Evolutionary conservation across 192 early-diverging fungal species (phyloP).

Genomic region (Gaertneriomyces sp.): DNA sequence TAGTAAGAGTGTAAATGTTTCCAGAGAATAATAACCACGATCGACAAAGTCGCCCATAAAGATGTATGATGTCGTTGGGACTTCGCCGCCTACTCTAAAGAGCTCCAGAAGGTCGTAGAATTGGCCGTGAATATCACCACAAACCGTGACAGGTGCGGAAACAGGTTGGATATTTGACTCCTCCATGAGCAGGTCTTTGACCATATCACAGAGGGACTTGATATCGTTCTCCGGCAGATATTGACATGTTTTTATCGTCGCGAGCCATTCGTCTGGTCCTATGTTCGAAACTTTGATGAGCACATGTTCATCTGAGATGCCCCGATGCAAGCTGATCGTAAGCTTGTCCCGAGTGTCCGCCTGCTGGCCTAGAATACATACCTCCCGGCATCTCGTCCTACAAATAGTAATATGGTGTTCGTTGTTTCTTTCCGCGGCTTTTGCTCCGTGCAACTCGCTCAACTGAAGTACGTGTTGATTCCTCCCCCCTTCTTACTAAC

Average conservation of each 20-base stretch:
- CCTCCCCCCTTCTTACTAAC: too few relatives aligned
- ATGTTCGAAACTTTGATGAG: neutral
- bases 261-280: slow-evolving; percentile 96
- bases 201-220: slow-evolving; percentile 96
- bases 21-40: slow-evolving; percentile 95
- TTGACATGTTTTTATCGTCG: slow-evolving; percentile 85
- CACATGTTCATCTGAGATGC: too few relatives aligned
- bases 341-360: too few relatives aligned
- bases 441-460: too few relatives aligned
- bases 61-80: slow-evolving; percentile 92
- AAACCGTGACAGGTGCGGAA: slow-evolving; percentile 88
- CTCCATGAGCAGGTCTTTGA: slow-evolving; percentile 96
- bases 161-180: slow-evolving; percentile 99
- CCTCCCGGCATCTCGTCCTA: too few relatives aligned
- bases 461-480: too few relatives aligned
- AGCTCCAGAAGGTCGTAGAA: slow-evolving; percentile 95
- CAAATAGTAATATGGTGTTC: too few relatives aligned
- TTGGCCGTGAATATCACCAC: slow-evolving; percentile 97
- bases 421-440: too few relatives aligned
- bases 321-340: too few relatives aligned
- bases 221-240: slow-evolving; percentile 93
- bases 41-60: slow-evolving; percentile 99
- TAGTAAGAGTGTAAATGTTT: slow-evolving; percentile 92
- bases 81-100: slow-evolving; percentile 92
- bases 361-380: too few relatives aligned